A percentile compares a stretch with the other conserved stretches of the same genome.
Conservation (phyloP, 305 asterid genomes). For the Fraxinus dipetala region DNA sequence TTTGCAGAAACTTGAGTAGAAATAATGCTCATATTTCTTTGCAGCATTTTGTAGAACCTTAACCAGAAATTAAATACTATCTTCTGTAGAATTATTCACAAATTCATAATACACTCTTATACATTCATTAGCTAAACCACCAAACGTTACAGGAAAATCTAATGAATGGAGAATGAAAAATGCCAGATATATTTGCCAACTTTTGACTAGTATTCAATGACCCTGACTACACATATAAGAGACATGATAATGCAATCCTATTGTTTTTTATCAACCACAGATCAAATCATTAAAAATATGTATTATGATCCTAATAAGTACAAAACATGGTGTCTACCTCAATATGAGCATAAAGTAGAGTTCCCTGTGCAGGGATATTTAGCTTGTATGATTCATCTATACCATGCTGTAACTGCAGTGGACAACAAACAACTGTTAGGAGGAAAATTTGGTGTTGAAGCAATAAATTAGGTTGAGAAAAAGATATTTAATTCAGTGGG, state of each 20-base stretch:
- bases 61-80: neutral
- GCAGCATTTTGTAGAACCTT: neutral
- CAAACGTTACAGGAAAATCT: neutral
- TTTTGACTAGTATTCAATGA: neutral
- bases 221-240: neutral
- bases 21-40: neutral
- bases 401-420: constrained; percentile 76
- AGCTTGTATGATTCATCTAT: constrained; percentile 73
- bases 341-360: constrained; percentile 55
- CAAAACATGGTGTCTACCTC: constrained; percentile 44
- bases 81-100: neutral
- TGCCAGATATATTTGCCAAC: neutral
- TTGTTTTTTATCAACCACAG: neutral
- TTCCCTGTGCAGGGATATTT: constrained; percentile 48
- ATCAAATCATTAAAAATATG: neutral
- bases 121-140: neutral
- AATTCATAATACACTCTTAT: neutral
- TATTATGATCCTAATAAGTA: neutral
- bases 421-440: constrained; percentile 9
- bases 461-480: neutral
- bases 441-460: neutral
- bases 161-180: neutral
- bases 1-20: neutral
- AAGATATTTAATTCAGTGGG: neutral
- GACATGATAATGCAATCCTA: neutral